Conservation (phyloP, 257 asterid genomes). For the Lithospermum erythrorhizon region DNA sequence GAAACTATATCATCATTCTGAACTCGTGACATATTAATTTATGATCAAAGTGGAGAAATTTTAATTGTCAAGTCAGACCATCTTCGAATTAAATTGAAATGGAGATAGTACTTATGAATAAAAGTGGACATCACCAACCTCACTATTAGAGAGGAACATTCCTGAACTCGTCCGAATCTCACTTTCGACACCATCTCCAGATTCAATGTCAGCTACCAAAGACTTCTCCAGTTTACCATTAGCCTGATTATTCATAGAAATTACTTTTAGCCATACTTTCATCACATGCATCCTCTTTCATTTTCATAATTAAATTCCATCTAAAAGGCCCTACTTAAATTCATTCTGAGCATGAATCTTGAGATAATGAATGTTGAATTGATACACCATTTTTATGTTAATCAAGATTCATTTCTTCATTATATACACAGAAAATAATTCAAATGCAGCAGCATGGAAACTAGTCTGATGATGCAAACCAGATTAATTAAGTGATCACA, state of each 20-base stretch:
- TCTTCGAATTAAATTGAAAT: too few species aligned
- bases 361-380: background rate
- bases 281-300: background rate
- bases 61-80: too few species aligned
- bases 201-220: conserved; percentile 79
- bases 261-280: background rate
- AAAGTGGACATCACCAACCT: conserved; percentile 33
- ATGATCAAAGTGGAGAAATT: too few species aligned
- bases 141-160: conserved; percentile 50
- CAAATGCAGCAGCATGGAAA: background rate
- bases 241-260: conserved; percentile 42
- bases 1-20: conserved; percentile 59
- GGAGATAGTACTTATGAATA: background rate
- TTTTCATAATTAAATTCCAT: too few species aligned
- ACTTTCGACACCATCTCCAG: conserved; percentile 82
- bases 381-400: background rate
- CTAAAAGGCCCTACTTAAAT: too few species aligned
- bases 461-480: conserved; percentile 30
- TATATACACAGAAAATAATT: background rate
- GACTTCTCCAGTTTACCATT: conserved; percentile 82
- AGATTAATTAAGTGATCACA: conserved; percentile 74
- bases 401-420: background rate
- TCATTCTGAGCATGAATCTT: too few species aligned
- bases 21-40: too few species aligned
- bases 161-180: conserved; percentile 92